Evolutionary conservation across 1,284 basidiomycete species (phyloP).

Genomic region (Neonothopanus nambi): DNA sequence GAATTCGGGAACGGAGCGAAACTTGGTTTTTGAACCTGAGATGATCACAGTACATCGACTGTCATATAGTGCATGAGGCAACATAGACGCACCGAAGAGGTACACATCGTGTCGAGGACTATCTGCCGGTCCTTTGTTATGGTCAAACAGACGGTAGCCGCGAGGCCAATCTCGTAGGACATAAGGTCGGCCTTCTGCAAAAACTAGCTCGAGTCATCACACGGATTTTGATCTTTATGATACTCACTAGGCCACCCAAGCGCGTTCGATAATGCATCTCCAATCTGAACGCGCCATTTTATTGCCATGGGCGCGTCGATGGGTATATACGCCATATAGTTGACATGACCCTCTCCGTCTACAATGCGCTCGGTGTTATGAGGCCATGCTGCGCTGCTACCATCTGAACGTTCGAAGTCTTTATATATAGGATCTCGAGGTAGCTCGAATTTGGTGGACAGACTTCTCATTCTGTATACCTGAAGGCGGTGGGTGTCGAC

Average conservation of each 20-base stretch:
- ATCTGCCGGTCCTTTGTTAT: constrained; percentile 60
- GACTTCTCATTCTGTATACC: constrained; percentile 7
- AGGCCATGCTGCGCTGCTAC: constrained; percentile 53
- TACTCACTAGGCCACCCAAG: constrained; percentile 50
- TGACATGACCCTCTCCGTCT: constrained; percentile 62
- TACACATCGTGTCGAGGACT: constrained; percentile 74
- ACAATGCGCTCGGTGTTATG: constrained; percentile 51
- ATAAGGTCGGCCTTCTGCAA: constrained; percentile 53
- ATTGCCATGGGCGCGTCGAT: constrained; percentile 50
- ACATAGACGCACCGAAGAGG: constrained; percentile 59
- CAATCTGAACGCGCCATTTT: constrained; percentile 64
- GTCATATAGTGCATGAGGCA: neutral
- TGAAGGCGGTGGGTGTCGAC: no score
- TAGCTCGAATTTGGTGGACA: constrained; percentile 35
- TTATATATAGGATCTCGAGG: constrained; percentile 55
- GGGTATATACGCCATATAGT: constrained; percentile 59
- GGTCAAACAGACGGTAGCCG: constrained; percentile 72
- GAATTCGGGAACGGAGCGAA: constrained; percentile 80
- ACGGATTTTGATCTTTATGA: neutral
- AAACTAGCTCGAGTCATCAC: neutral
- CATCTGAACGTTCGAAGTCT: constrained; percentile 64
- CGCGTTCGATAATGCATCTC: constrained; percentile 53
- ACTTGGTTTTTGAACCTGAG: constrained; percentile 51
- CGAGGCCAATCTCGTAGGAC: constrained; percentile 64
- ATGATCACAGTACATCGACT: constrained; percentile 3